Conservation (phyloP, 352 stramenopile genomes). For the Globisporangium splendens region DNA sequence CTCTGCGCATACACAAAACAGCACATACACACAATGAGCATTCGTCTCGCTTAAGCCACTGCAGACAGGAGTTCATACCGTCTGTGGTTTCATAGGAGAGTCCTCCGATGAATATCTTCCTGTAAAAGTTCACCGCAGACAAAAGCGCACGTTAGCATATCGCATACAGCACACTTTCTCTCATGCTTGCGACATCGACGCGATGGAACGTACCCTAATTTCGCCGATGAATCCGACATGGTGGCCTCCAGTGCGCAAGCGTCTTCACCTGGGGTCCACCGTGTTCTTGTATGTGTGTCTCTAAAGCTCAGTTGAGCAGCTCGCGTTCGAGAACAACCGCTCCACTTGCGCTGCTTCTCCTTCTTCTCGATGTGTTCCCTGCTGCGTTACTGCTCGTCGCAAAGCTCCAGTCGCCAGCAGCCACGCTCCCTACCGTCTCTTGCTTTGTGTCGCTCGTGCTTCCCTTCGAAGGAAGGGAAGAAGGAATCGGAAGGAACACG, state of each 20-base stretch:
- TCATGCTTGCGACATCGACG: too few species aligned
- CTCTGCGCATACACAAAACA: conserved; percentile 40
- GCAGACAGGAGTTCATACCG: conserved; percentile 28
- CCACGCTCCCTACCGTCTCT: too few species aligned
- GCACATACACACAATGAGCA: conserved; percentile 8
- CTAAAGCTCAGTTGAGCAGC: too few species aligned
- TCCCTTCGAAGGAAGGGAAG: too few species aligned
- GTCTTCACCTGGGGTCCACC: background rate
- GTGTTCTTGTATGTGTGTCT: conserved; percentile 3
- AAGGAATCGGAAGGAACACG: too few species aligned
- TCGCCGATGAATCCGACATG: conserved; percentile 33
- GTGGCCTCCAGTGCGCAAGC: background rate
- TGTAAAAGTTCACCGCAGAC: conserved; percentile 21
- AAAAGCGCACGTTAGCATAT: conserved; percentile 5
- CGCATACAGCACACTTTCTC: background rate
- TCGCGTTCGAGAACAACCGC: too few species aligned
- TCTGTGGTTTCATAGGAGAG: conserved; percentile 90
- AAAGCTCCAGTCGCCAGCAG: too few species aligned
- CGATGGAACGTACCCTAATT: conserved; percentile 24
- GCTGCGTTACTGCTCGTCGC: background rate
- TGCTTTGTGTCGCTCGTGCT: too few species aligned
- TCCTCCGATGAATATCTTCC: conserved; percentile 90
- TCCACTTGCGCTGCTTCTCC: background rate
- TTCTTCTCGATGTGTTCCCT: background rate
- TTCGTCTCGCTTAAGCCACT: background rate